These are phyloP conservation scores for Hypoxylon sp. DNA, from an alignment of 2,329 filamentous ascomycete species.

Conservation along the genomic window DNA sequence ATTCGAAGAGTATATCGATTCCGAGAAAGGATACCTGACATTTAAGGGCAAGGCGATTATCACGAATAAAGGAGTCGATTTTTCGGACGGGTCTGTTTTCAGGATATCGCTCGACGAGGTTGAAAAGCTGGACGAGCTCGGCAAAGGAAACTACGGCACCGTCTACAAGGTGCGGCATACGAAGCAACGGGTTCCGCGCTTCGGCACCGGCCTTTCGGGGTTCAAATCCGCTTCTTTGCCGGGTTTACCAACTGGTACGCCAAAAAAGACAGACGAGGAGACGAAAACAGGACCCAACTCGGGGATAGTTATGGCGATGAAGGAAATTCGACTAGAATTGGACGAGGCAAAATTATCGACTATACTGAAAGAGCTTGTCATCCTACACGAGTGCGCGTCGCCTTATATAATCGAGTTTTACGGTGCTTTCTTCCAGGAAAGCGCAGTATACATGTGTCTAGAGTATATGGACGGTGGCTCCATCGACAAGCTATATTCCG, in stretches of 20 bases:
- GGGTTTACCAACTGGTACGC: constrained; percentile 46
- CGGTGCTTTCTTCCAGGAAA: constrained; percentile 98
- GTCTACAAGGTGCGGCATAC: constrained; percentile 96
- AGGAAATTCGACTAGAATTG: constrained; percentile 93
- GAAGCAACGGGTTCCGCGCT: constrained; percentile 65
- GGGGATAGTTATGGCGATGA: constrained; percentile 97
- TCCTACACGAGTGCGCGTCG: constrained; percentile 91
- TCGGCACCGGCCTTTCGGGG: constrained; percentile 64
- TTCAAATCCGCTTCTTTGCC: constrained; percentile 53
- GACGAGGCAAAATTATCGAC: constrained; percentile 97
- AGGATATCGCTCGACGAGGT: constrained; percentile 93
- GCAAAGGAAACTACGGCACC: constrained; percentile 97
- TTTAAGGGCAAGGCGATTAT: constrained; percentile 94
- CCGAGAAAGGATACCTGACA: constrained; percentile 87
- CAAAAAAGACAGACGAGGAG: constrained; percentile 43
- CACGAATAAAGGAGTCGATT: constrained; percentile 88
- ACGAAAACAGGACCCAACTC: constrained; percentile 57
- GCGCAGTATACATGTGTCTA: constrained; percentile 98
- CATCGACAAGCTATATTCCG: constrained; percentile 92
- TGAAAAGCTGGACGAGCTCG: constrained; percentile 89
- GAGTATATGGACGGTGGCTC: constrained; percentile 99
- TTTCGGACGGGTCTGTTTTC: constrained; percentile 87
- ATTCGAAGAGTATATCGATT: constrained; percentile 83
- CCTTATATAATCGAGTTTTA: constrained; percentile 99
- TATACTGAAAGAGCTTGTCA: constrained; percentile 97